These are phyloP conservation scores for Teunomyces pallodes DNA, from an alignment of 805 yeast genomes.

Conservation along the genomic window DNA sequence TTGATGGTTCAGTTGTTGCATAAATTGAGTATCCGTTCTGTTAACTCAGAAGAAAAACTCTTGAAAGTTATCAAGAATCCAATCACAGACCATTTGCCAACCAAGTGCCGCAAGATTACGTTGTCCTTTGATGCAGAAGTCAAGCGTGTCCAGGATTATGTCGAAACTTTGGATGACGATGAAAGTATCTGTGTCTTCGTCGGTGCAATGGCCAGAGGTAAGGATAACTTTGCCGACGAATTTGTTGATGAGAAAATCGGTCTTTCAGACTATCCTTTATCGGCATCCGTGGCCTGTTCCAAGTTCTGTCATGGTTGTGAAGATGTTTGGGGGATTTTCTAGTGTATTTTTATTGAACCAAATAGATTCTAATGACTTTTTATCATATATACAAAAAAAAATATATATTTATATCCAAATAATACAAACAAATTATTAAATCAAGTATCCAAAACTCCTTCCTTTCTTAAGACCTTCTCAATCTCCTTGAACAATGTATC, in stretches of 20 bases:
- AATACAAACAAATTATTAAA: neutral
- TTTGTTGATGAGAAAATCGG: slow-evolving; percentile 95
- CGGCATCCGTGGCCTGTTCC: slow-evolving; percentile 97
- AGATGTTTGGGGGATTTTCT: slow-evolving; percentile 89
- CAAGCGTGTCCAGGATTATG: slow-evolving; percentile 84
- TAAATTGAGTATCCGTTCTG: slow-evolving; percentile 88
- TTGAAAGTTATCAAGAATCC: slow-evolving; percentile 95
- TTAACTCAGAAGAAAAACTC: slow-evolving; percentile 91
- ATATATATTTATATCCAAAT: neutral
- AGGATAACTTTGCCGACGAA: slow-evolving; percentile 96
- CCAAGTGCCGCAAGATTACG: slow-evolving; percentile 91
- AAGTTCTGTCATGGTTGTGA: slow-evolving; percentile 98
- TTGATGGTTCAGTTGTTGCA: slow-evolving; percentile 96
- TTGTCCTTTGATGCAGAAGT: slow-evolving; percentile 90
- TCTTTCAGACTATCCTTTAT: slow-evolving; percentile 89
- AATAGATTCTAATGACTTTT: slow-evolving; percentile 2
- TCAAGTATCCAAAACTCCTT: slow-evolving; percentile 49
- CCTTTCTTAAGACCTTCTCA: slow-evolving; percentile 62
- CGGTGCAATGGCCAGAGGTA: slow-evolving; percentile 99
- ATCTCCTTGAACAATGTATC: slow-evolving; percentile 59
- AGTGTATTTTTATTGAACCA: slow-evolving; percentile 6
- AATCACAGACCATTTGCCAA: slow-evolving; percentile 93
- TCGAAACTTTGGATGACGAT: slow-evolving; percentile 71
- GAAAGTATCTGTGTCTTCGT: slow-evolving; percentile 97
- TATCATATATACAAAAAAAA: slow-evolving; percentile 3